Base-by-base conservation (phyloP, 2,329 filamentous ascomycete species). In the Diaporthe nobilis region DNA sequence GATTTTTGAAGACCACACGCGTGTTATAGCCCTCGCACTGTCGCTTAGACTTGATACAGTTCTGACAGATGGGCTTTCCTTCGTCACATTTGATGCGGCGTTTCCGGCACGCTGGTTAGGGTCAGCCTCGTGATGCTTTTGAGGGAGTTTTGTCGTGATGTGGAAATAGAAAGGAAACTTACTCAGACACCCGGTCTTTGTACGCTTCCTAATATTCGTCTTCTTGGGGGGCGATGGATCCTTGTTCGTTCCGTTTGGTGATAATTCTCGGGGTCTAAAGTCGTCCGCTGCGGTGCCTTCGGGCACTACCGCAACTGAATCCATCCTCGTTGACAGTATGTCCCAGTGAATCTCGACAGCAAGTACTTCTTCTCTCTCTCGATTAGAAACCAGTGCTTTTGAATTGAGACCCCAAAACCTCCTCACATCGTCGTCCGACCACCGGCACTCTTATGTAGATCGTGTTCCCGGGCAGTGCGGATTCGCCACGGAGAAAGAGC, bases 41-140 rank as follows among this genome's bases (percentile, higher is more conserved):
- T 20, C 95, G 90, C 84, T 96, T 96, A 25, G 94, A 96, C 82
- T 96, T 97, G 85, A 94, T 92, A 85, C 95, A 97, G 81, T 97
- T 97, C 81, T 90, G 92, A 85, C 95, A 97, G 39, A 90, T 93
- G 37, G 95, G 95, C 68, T 93, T 91, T 80, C 95, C 94, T 83
- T 98, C 97, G 77, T 97, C 97, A 84, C 97, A 99, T 85, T 98
- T 99, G 85, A 99, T 98, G 77, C 97, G 94, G 72, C 97, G 93
- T 85, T 94, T 96, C 78, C 97, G 94, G 85, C 97, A 99, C 75
- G 97, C 94, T 96, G 60, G 76, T 74, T 61, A 82, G 61, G 77
- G 67, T 75, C 65, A 80, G 71, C 77, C 76, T 76, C 42, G 77
- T 73, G 7, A 17, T n/a, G 31, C 15, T 17, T 39, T 15, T 51